phyloP scores from a whole-genome alignment of 495 filamentous ascomycete genomes.

The Hypoxylon fuscum region DNA sequence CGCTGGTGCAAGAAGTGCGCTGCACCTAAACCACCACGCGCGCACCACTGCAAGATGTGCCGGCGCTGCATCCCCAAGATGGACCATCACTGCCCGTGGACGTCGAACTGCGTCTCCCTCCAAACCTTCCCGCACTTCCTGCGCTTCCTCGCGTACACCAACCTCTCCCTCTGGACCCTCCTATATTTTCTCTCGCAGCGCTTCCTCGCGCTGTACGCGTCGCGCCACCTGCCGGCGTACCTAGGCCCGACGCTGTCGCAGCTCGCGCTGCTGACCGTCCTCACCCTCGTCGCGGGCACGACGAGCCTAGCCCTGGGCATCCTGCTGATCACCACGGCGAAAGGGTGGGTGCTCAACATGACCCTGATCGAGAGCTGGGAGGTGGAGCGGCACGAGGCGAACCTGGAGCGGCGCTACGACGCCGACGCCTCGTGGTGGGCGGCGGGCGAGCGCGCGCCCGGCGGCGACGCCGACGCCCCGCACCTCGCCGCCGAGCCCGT shows the following conservation, averaged over 20 bases:
- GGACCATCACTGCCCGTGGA: conserved; percentile 99
- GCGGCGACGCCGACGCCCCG: conserved; percentile 38
- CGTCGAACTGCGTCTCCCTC: conserved; percentile 89
- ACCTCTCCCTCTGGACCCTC: conserved; percentile 69
- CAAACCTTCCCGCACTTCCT: conserved; percentile 89
- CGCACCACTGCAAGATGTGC: conserved; percentile 93
- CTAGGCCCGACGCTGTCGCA: conserved; percentile 74
- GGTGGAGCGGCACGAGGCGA: conserved; percentile 82
- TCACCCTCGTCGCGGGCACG: conserved; percentile 66
- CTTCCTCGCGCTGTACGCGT: conserved; percentile 68
- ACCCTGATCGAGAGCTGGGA: conserved; percentile 97
- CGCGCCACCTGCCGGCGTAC: conserved; percentile 78
- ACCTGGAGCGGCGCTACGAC: conserved; percentile 69
- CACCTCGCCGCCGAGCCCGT: conserved; percentile 67
- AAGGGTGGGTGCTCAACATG: conserved; percentile 55
- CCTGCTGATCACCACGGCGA: conserved; percentile 61
- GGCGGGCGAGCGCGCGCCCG: conserved; percentile 27
- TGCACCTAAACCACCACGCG: conserved; percentile 81
- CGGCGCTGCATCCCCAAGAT: conserved; percentile 92
- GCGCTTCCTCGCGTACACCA: conserved; percentile 84
- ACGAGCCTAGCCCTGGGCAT: conserved; percentile 73
- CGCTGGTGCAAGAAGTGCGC: conserved; percentile 90
- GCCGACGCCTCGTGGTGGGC: conserved; percentile 61
- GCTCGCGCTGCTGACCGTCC: conserved; percentile 71
- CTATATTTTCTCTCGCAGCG: conserved; percentile 69